Base-by-base conservation (phyloP, 768 basidiomycete species). In the Lentinula aciculospora region DNA sequence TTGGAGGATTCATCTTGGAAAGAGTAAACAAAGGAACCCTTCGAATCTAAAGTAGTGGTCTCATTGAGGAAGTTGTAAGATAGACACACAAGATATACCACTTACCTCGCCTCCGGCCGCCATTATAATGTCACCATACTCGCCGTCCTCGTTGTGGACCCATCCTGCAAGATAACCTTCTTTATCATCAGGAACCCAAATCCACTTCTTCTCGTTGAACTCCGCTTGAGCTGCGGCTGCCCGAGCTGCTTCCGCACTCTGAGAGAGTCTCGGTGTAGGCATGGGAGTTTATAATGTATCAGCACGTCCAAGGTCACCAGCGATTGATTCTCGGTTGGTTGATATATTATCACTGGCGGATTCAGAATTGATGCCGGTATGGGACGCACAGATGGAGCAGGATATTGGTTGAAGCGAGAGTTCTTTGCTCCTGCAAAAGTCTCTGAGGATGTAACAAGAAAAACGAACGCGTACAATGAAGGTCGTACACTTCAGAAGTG, bases 171-270 rank as follows among this genome's bases (percentile, higher is more conserved):
- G 82, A 71, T 98, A 98, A 0, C 96, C 96, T 63, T 94, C 89
- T 68, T 82, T 84, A 58, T 88, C 83, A 71, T 98, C 95, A 2
- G 94, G 93, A 25, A 95, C 89, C 96, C 96, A 98, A 5, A 98
- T 94, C 91, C 95, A 96, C 76, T 88, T 92, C 87, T 95, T 97
- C 80, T 94, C 93, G 69, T 94, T 95, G 72, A 94, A 96, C 71
- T 95, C 93, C 9, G 93, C 92, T 68, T 94, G 92, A n/a, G 88
- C 82, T 19, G 92, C 94, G 21, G 93, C 92, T 17, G 85, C 87
- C 55, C 87, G 78, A 7, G 93, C 89, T 39, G 87, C 88, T 69
- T 94, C 93, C 46, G 77, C 79, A 60, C 74, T 79, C 58, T 78
- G 80, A 40, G 83, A 79, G 49, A 69, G 74, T 42, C 76, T 73